phyloP scores from a whole-genome alignment of 1,284 basidiomycete species.

The Cystobasidiaceae sp. region DNA sequence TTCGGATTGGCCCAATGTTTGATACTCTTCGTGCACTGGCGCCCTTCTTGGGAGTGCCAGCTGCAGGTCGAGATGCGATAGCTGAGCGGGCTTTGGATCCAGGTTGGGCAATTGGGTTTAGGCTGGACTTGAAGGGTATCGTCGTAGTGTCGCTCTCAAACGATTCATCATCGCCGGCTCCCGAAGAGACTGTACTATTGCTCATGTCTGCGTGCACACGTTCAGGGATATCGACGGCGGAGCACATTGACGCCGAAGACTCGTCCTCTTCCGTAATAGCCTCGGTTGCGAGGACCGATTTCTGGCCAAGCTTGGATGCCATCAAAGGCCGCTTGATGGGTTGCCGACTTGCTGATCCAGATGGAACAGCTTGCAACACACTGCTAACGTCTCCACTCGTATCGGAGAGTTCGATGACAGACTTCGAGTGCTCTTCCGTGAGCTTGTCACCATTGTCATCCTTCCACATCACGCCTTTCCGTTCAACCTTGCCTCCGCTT shows the following conservation, averaged over 20 bases:
- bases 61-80: not conserved
- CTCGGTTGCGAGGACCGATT: not conserved
- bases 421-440: conserved; percentile 29
- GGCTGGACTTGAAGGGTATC: not conserved
- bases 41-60: not conserved
- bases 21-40: not conserved
- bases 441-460: conserved; percentile 22
- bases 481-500: conserved; percentile 18
- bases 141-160: conserved; percentile 5
- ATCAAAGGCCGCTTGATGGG: not conserved
- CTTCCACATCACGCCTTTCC: conserved; percentile 31
- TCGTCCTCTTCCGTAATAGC: conserved; percentile 19
- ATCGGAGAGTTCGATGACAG: conserved; percentile 20
- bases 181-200: conserved; percentile 13
- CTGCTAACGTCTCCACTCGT: not conserved
- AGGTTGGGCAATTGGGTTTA: not conserved
- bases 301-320: not conserved
- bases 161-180: not conserved
- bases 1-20: conserved; percentile 24
- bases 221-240: not conserved
- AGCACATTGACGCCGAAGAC: not conserved
- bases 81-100: not conserved
- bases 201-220: not conserved
- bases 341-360: not conserved
- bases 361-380: not conserved